Evolutionary conservation across 345 rosid species (phyloP), one percentile per base, ranked within the genome.

Genomic region (Populus nigra): DNA sequence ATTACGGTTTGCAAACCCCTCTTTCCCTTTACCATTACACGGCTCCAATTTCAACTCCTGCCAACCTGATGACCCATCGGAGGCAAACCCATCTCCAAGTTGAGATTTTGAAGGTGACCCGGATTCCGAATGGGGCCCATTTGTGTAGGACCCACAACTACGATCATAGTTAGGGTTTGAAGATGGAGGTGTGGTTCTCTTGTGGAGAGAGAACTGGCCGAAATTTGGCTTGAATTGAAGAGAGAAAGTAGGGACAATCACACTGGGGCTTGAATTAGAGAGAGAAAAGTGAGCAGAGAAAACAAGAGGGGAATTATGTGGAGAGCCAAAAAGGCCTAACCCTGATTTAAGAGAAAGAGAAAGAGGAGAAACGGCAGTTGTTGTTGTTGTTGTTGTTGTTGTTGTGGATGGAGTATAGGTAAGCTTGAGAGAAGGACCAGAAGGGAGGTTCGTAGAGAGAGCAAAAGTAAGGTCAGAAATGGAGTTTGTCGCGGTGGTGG

Each of bases 201-300:
- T 88, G 81, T 50, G 76, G 50, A 91, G 78, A 59, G 88, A 81
- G 74, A 89, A 89, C 78, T 88, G 81, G 17, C 94, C 94, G 18
- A 87, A 33, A 27, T 82, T 84, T 67, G 94, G 94, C 89, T 85
- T 89, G 81, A 91, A 82, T 61, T 89, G 90, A 78, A 91, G 91
- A 57, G 85, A 89, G 83, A 89, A 89, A 57, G 87, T 41, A 70
- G 94, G 92, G 43, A 79, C 39, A 22, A 82, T 8, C 12, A 69
- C 20, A 53, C 20, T 74, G 29, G 87, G 81, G 72, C 55, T 66
- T 15, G 83, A 4, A n/a, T 65, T 62, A 8, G 88, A 86, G 55
- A 88, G 80, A 69, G 90, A 76, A 76, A 91, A 83, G 33, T 73
- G 72, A n/a, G 88, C 92, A 49, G 88, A 86, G 87, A 91, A 89